A percentile compares a stretch with the other conserved stretches of the same genome.
phyloP scores from a whole-genome alignment of 2,329 filamentous ascomycete genomes.

The Tricladium varicosporioides region DNA sequence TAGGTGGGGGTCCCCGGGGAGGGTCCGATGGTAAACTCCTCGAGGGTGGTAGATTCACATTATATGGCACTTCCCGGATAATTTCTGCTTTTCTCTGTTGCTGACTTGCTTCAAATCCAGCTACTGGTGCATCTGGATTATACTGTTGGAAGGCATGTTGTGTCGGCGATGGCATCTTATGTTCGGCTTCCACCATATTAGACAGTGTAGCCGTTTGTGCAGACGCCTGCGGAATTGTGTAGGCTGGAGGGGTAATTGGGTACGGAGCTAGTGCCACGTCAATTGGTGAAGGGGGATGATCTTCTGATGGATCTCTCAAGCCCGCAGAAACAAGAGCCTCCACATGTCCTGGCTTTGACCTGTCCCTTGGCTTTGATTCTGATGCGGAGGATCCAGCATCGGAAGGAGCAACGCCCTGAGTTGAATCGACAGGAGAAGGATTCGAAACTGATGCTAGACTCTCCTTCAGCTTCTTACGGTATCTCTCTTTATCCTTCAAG shows the following conservation, averaged over 20 bases:
- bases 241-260: constrained; percentile 62
- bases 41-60: constrained; percentile 53
- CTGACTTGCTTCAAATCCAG: constrained; percentile 40
- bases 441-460: constrained; percentile 43
- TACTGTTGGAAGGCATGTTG: constrained; percentile 58
- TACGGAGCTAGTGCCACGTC: constrained; percentile 60
- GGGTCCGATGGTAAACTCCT: constrained; percentile 49
- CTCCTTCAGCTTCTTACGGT: constrained; percentile 87
- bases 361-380: constrained; percentile 15
- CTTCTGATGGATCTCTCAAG: constrained; percentile 25
- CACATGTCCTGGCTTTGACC: constrained; percentile 17
- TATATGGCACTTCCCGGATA: constrained; percentile 47
- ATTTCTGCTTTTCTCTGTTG: constrained; percentile 43
- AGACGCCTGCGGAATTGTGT: constrained; percentile 33
- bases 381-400: constrained; percentile 28
- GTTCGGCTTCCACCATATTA: constrained; percentile 52
- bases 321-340: constrained; percentile 29
- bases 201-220: constrained; percentile 10
- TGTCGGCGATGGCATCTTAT: constrained; percentile 58
- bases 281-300: constrained; percentile 51
- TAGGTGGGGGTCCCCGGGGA: constrained; percentile 31
- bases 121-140: constrained; percentile 38
- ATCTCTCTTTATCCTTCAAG: constrained; percentile 91
- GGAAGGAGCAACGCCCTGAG: constrained; percentile 23
- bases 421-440: constrained; percentile 33